Evolutionary conservation across 2,329 filamentous ascomycete species (phyloP).

Genomic region (Bipolaris zeicola): DNA sequence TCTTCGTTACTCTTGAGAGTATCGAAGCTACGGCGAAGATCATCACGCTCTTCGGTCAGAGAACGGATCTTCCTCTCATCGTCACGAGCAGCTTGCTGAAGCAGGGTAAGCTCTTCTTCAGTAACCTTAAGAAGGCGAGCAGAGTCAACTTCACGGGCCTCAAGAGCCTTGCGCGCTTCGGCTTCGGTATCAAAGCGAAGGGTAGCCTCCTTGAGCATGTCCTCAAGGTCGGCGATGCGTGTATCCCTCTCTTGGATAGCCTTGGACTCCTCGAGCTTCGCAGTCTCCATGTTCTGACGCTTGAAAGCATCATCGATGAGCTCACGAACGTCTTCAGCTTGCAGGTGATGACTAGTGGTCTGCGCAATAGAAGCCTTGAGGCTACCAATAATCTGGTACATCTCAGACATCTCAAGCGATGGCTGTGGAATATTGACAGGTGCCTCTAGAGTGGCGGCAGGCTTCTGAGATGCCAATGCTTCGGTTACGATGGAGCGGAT

Average conservation of each 20-base stretch:
- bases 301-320: slow-evolving; percentile 47
- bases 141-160: slow-evolving; percentile 53
- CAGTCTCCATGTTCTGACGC: slow-evolving; percentile 39
- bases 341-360: slow-evolving; percentile 52
- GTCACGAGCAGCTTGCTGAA: slow-evolving; percentile 51
- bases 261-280: slow-evolving; percentile 37
- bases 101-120: slow-evolving; percentile 56
- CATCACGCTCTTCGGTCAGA: slow-evolving; percentile 51
- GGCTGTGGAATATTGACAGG: slow-evolving; percentile 45
- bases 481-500: slow-evolving; percentile 45
- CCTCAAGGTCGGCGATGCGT: slow-evolving; percentile 45
- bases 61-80: slow-evolving; percentile 51
- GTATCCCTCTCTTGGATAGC: slow-evolving; percentile 40
- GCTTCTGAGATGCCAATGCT: slow-evolving; percentile 41
- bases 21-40: slow-evolving; percentile 48
- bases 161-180: slow-evolving; percentile 50
- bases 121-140: slow-evolving; percentile 54
- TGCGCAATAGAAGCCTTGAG: slow-evolving; percentile 56
- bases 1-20: slow-evolving; percentile 47
- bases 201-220: slow-evolving; percentile 42
- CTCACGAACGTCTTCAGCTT: slow-evolving; percentile 52
- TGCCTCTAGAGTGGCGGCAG: slow-evolving; percentile 34
- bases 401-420: slow-evolving; percentile 49
- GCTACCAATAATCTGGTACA: slow-evolving; percentile 55
- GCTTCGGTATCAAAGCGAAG: slow-evolving; percentile 48